Evolutionary conservation across 371 early-diverging fungal genomes (phyloP), one percentile per base, ranked within the genome.

Genomic region (Nematocida ironsii): DNA sequence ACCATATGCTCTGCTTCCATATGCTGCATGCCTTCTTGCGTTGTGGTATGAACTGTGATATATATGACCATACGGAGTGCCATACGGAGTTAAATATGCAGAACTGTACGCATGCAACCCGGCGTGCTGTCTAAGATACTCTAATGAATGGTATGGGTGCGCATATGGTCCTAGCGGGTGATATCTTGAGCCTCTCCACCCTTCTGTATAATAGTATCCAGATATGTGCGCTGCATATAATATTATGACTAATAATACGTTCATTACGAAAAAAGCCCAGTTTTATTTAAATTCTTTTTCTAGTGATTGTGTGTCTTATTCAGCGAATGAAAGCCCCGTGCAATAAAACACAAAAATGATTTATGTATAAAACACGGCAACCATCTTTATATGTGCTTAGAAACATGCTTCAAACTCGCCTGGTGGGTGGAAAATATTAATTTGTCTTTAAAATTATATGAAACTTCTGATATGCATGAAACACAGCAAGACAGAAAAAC

Each of bases 261-360:
- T 54, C 54, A 54, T 54, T 54, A 20, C 13, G 54, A 54, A 16
- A 54, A 20, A 13, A 54, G 54, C 54, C 13, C 20, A 58, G 23
- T 58, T 27, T n/a, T 23, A 23, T n/a, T 58, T 58, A 58, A 23
- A 58, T 58, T 23, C 58, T 58, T 58, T 58, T 23, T 23, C 11
- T 11, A n/a, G 9, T 58, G 58, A 58, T 58, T 23, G 7, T 27
- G 58, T 58, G 23, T 58, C 58, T 58, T 11, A n/a, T 58, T 23
- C 58, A n/a, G 58, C 58, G 58, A 58, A 58, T 58, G 23, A 23
- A 23, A 54, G 0, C n/a, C 16, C 54, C 1, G 54, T 33, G 33
- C 33, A 33, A 33, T 33, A 33, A 33, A 33, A 33, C 33, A 33
- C 33, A 33, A 33, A 33, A 33, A 33, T 33, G 33, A 33, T 33